Conservation (phyloP, 2,329 filamentous ascomycete species). For the Verticillium alfalfae region DNA sequence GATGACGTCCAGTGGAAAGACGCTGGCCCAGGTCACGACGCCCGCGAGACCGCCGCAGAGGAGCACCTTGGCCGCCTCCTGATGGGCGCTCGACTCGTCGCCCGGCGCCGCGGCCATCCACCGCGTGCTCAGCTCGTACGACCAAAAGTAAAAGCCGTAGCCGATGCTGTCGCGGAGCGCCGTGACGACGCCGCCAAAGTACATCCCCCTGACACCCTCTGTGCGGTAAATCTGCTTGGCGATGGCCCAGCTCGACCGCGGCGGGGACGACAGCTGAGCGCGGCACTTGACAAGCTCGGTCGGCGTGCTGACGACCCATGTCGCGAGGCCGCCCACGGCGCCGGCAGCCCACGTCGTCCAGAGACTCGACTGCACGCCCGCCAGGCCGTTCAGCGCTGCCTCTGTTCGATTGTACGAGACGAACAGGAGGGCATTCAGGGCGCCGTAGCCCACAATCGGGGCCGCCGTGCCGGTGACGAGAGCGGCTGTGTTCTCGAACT, state of each 20-base stretch:
- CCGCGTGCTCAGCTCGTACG: conserved; percentile 72
- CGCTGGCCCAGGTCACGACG: conserved; percentile 79
- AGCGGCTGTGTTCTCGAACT: conserved; percentile 28
- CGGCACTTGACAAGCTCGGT: conserved; percentile 90
- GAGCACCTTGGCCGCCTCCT: conserved; percentile 59
- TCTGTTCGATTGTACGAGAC: conserved; percentile 86
- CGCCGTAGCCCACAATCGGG: conserved; percentile 84
- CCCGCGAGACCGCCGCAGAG: conserved; percentile 85
- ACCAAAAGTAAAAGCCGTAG: conserved; percentile 98
- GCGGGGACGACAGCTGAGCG: conserved; percentile 57
- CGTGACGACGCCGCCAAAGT: conserved; percentile 76
- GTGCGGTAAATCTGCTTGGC: conserved; percentile 53
- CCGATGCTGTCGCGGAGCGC: conserved; percentile 79
- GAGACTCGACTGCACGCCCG: conserved; percentile 39
- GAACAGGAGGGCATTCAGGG: conserved; percentile 85
- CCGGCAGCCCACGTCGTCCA: conserved; percentile 74
- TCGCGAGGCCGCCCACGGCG: conserved; percentile 74
- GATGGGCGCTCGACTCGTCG: conserved; percentile 15
- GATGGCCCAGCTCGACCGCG: conserved; percentile 57
- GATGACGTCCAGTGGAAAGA: conserved; percentile 88
- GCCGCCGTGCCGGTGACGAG: conserved; percentile 67
- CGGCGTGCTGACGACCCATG: conserved; percentile 79
- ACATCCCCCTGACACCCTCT: conserved; percentile 64
- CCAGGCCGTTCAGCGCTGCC: conserved; percentile 43
- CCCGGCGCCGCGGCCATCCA: conserved; percentile 34